Base-by-base conservation (phyloP, 1,284 basidiomycete genomes). In the Ustilago crameri region DNA sequence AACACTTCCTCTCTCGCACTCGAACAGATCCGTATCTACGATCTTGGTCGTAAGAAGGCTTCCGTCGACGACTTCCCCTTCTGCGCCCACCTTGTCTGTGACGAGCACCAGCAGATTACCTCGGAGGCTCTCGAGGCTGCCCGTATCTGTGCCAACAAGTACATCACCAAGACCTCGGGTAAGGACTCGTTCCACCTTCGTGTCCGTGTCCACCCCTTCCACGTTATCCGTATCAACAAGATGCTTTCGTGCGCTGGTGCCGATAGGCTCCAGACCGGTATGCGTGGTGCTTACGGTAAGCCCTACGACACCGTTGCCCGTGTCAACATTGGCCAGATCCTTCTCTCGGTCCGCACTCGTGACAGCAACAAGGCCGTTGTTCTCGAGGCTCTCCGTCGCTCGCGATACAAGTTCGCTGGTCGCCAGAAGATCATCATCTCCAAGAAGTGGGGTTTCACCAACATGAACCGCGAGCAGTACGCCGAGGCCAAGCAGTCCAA, bases 271-370 rank as follows among this genome's bases (percentile, higher is more conserved):
- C 95, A 98, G 86, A 96, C 95, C 63, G 95, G 95, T 86, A 98
- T 98, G 95, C 93, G 95, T 87, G 95, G 95, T 81, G 95, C 95
- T 68, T 98, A 95, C 94, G 95, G 95, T 82, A 97, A 98, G 88
- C 95, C 95, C 50, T 98, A 96, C 86, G 95, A 94, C 76, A 92
- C 90, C 35, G 93, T 93, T 75, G 93, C 93, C 51, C 92, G 93
- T 84, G 93, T 96, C 78, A 90, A 94, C 89, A 98, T 97, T 82
- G 95, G 95, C 74, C 95, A 98, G 87, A 90, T 97, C 84, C 92
- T 98, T 85, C 89, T 98, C 70, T 96, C 93, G 71, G 91, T 98
- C 85, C 92, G 95, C 66, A 92, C 90, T 86, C 94, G 94, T 87
- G 95, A 98, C 84, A 79, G 83, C 75, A 94, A 95, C 86, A 89